Conservation (phyloP, 1,284 basidiomycete genomes). For the Peniophora sp. region DNA sequence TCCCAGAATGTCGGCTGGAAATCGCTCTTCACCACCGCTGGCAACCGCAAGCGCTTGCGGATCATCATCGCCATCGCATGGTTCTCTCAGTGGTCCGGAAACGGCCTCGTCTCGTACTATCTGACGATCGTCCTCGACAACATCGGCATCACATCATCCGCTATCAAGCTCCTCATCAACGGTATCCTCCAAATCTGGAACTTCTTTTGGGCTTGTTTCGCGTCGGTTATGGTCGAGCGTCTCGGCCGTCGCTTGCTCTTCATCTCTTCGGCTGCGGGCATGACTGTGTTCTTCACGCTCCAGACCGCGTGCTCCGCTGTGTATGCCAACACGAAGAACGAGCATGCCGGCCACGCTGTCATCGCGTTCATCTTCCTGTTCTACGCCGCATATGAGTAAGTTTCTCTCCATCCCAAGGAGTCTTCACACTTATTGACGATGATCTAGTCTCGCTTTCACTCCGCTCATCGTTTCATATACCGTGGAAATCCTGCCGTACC, state of each 20-base stretch:
- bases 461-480: constrained; percentile 72
- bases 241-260: constrained; percentile 61
- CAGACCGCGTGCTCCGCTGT: constrained; percentile 68
- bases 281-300: constrained; percentile 61
- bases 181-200: constrained; percentile 70
- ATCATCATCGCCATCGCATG: constrained; percentile 65
- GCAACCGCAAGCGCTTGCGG: constrained; percentile 60
- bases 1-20: constrained; percentile 55
- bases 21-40: constrained; percentile 46
- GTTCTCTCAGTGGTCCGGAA: constrained; percentile 73
- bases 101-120: constrained; percentile 73
- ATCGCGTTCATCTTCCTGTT: constrained; percentile 75
- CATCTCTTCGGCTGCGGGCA: constrained; percentile 54
- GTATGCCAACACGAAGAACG: constrained; percentile 37
- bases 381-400: constrained; percentile 59
- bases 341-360: constrained; percentile 52
- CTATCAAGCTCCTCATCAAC: constrained; percentile 39
- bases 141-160: constrained; percentile 61
- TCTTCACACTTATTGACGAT: not conserved
- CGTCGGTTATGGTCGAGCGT: constrained; percentile 50
- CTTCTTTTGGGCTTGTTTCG: constrained; percentile 50
- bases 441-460: constrained; percentile 54
- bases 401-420: not conserved
- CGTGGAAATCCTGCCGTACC: constrained; percentile 66
- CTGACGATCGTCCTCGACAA: constrained; percentile 62